phyloP scores from a whole-genome alignment of 192 early-diverging fungal species.

The Umbelopsis sp. region DNA sequence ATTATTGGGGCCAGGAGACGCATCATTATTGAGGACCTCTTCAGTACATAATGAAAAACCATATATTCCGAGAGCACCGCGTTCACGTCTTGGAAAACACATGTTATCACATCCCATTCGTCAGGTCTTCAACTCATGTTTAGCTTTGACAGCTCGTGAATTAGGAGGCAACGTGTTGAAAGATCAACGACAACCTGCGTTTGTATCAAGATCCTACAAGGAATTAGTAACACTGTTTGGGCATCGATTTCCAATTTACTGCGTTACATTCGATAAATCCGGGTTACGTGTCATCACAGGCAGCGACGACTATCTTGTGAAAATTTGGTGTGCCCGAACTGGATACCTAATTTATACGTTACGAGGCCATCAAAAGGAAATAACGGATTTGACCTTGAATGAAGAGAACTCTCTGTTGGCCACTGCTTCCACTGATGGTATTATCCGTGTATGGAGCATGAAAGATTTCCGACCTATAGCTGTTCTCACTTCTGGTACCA shows the following conservation, averaged over 20 bases:
- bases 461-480: conserved; percentile 67
- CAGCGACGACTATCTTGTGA: conserved; percentile 86
- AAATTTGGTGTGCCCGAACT: conserved; percentile 80
- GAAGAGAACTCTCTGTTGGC: conserved; percentile 79
- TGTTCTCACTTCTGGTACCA: conserved; percentile 47
- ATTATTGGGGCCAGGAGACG: conserved; percentile 35
- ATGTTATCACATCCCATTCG: background rate
- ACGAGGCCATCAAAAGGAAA: conserved; percentile 76
- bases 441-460: conserved; percentile 75
- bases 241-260: conserved; percentile 76
- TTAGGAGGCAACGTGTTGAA: conserved; percentile 22
- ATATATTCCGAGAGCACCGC: conserved; percentile 25
- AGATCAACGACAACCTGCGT: conserved; percentile 21
- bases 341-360: conserved; percentile 80
- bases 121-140: background rate
- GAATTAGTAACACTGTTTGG: conserved; percentile 66
- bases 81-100: conserved; percentile 12
- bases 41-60: conserved; percentile 2
- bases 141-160: conserved; percentile 29
- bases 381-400: conserved; percentile 79
- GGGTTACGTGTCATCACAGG: conserved; percentile 78
- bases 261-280: conserved; percentile 74
- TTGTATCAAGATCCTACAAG: conserved; percentile 36
- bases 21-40: conserved; percentile 21
- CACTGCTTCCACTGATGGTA: conserved; percentile 75